phyloP scores from a whole-genome alignment of 768 basidiomycete genomes.

The Boletus reticuloceps region DNA sequence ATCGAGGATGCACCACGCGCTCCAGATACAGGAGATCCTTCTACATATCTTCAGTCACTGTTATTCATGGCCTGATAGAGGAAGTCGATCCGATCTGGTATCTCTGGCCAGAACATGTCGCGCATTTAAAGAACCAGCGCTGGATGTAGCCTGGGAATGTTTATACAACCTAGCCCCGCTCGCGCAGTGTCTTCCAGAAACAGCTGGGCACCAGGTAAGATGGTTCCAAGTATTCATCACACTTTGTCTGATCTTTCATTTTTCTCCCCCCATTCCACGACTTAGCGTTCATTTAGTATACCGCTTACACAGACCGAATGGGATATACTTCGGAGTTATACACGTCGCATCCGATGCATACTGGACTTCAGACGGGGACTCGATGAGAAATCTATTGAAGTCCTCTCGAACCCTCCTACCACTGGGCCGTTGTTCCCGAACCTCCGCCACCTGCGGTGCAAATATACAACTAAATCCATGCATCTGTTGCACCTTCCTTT shows the following conservation, averaged over 20 bases:
- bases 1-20: not conserved
- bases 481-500: not conserved
- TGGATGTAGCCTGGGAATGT: not conserved
- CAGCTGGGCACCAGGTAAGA: not conserved
- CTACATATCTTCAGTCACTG: not conserved
- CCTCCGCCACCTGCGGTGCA: not conserved
- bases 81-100: not conserved
- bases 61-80: not conserved
- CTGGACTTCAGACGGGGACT: not conserved
- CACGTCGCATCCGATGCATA: not conserved
- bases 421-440: not conserved
- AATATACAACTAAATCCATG: not conserved
- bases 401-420: not conserved
- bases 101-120: not conserved
- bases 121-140: not conserved
- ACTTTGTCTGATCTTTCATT: not conserved
- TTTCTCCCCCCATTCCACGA: not conserved
- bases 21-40: not conserved
- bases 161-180: not conserved
- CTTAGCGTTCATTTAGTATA: not conserved
- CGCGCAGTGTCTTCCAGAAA: not conserved
- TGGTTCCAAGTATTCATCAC: not conserved
- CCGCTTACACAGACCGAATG: not conserved
- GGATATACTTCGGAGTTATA: not conserved
- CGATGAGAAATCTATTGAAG: not conserved